Conservation (phyloP, 352 stramenopile genomes). For the Thraustochytrium striatum region DNA sequence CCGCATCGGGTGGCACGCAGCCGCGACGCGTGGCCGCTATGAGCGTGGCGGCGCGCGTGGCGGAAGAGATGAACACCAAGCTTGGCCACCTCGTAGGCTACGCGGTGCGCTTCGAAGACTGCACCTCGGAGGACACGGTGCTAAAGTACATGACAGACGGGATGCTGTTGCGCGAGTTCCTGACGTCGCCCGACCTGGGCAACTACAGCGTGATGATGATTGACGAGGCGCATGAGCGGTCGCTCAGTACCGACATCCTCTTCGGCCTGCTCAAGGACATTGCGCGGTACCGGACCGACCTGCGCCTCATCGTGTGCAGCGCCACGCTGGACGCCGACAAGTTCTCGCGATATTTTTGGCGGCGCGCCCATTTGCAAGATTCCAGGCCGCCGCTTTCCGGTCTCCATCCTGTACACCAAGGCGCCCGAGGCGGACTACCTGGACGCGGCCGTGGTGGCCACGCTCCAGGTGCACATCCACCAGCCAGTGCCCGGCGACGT, state of each 20-base stretch:
- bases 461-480: slow-evolving; percentile 97
- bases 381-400: slow-evolving; percentile 86
- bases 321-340: slow-evolving; percentile 96
- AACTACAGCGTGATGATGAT: slow-evolving; percentile 96
- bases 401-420: slow-evolving; percentile 98
- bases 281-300: slow-evolving; percentile 79
- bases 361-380: slow-evolving; percentile 98
- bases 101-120: slow-evolving; percentile 99
- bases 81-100: slow-evolving; percentile 96
- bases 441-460: slow-evolving; percentile 94
- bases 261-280: slow-evolving; percentile 99
- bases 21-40: slow-evolving; percentile 95
- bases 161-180: slow-evolving; percentile 97
- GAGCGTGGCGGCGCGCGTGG: slow-evolving; percentile 96
- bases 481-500: slow-evolving; percentile 93
- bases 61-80: slow-evolving; percentile 95
- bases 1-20: slow-evolving; percentile 87
- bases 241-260: slow-evolving; percentile 96
- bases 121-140: slow-evolving; percentile 91
- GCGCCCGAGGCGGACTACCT: slow-evolving; percentile 83
- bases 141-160: slow-evolving; percentile 99
- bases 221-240: slow-evolving; percentile 98
- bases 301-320: slow-evolving; percentile 95
- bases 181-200: slow-evolving; percentile 86
- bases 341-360: slow-evolving; percentile 98